phyloP scores from a whole-genome alignment of 495 filamentous ascomycete species.

The Hypoxylon fragiforme region DNA sequence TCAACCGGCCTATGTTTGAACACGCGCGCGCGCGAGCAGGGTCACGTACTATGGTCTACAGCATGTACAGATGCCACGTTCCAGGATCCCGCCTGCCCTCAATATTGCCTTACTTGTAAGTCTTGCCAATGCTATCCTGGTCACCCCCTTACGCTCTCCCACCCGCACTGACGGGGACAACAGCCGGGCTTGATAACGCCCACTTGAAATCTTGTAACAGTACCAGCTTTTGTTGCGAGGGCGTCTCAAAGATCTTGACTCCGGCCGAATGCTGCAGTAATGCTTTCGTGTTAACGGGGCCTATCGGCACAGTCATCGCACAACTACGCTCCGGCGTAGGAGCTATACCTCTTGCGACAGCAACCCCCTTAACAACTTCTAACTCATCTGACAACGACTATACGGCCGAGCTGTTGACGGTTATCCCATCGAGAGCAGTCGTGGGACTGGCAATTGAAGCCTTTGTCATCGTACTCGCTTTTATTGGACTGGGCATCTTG shows the following conservation, averaged over 20 bases:
- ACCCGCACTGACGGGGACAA: not conserved
- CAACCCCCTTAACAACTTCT: not conserved
- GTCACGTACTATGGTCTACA: conserved; percentile 35
- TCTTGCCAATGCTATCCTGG: not conserved
- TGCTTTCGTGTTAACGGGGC: conserved; percentile 31
- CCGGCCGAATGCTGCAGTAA: conserved; percentile 29
- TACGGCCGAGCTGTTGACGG: not conserved
- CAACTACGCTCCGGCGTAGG: conserved; percentile 21
- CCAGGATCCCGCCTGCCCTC: conserved; percentile 36
- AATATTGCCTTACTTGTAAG: conserved; percentile 35
- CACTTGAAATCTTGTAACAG: conserved; percentile 32
- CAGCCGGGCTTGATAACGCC: conserved; percentile 24
- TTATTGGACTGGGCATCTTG: conserved; percentile 12
- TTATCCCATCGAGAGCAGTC: conserved; percentile 10
- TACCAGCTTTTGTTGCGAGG: conserved; percentile 37
- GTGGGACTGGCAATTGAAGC: conserved; percentile 19
- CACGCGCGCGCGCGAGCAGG: conserved; percentile 29
- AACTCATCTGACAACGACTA: not conserved
- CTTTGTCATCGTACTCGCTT: conserved; percentile 2
- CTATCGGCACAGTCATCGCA: conserved; percentile 24
- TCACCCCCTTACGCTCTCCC: not conserved
- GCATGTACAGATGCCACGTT: conserved; percentile 39
- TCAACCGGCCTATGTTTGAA: conserved; percentile 39
- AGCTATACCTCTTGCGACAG: conserved; percentile 14
- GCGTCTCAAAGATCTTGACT: conserved; percentile 24